phyloP scores from a whole-genome alignment of 108 stramenopile genomes.

The Fragilaria crotonensis region DNA sequence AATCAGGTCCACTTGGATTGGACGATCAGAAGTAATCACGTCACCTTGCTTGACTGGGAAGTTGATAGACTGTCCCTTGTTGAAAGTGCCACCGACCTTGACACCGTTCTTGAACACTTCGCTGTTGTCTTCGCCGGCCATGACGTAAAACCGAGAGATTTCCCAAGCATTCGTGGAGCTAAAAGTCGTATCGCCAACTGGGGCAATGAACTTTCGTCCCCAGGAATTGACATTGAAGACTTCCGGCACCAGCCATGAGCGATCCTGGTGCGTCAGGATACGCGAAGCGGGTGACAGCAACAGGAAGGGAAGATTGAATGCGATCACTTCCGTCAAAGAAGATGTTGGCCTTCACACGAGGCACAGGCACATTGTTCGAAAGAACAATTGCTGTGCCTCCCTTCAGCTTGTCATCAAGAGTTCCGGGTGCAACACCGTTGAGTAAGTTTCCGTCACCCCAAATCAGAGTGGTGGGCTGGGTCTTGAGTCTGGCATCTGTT shows the following conservation, averaged over 20 bases:
- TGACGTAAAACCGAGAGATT: background rate
- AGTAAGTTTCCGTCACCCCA: conserved; percentile 23
- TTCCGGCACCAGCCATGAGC: conserved; percentile 20
- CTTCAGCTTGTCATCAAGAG: conserved; percentile 3
- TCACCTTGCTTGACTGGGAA: background rate
- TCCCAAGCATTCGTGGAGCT: background rate
- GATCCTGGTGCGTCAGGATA: conserved; percentile 18
- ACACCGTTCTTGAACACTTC: background rate
- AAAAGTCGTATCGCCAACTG: background rate
- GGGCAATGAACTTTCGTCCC: background rate
- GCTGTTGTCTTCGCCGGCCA: background rate
- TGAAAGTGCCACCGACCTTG: background rate
- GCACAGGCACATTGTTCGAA: conserved; percentile 8
- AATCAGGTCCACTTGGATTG: conserved; percentile 18
- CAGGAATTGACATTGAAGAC: conserved; percentile 1
- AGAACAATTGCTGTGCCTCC: conserved; percentile 15
- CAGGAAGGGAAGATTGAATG: conserved; percentile 10
- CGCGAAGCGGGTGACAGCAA: conserved; percentile 18
- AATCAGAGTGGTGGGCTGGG: conserved; percentile 8
- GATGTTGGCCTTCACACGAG: background rate
- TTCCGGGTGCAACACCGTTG: conserved; percentile 17
- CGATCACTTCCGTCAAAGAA: conserved; percentile 22
- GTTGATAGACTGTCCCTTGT: background rate
- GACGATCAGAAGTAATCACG: background rate
- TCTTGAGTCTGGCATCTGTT: background rate